Base-by-base conservation (phyloP, 768 basidiomycete species). In the Clavulina sp. region DNA sequence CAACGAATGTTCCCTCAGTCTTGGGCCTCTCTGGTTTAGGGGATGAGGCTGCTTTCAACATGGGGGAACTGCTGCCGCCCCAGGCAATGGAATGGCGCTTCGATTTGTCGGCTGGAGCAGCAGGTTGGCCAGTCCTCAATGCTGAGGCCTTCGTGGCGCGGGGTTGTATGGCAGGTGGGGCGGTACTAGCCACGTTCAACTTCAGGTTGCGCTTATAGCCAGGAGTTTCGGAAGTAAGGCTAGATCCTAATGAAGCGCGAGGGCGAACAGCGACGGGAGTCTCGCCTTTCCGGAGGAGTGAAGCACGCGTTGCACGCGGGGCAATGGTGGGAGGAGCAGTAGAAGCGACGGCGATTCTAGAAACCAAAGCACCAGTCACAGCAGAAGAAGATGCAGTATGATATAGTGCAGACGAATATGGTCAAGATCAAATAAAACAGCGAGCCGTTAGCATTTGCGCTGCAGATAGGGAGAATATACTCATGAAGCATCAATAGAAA, bases 121-220 rank as follows among this genome's bases (percentile, higher is more conserved):
- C 66, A 28, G 23, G 21, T 26, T 43, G 32, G 5, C 83, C 84
- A 2, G 77, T 77, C 36, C 86, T 79, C 3, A 89, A 70, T 3
- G 77, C 74, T 0, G 86, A 81, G 0, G 84, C 78, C 44, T 75
- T 74, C 3, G 84, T 84, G 51, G 76, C 79, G 47, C 86, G 81
- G 0, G 86, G 86, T 4, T 76, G 71, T 49, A 87, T 86, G 56
- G 77, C 75, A 0, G 86, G 86, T 19, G 69, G 63, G 28, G 59
- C 59, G 23, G 58, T 59, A 32, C 53, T 55, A 13, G 59, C 56
- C 2, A 60, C 59, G 5, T 47, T 28, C 30, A 60, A 59, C 2
- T 49, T 50, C 36, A 46, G 26, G 19, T 53, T 51, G 31, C 56
- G 56, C 46, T 60, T 60, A 49, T 60, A 57, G 0, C 59, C 59